Evolutionary conservation across 1,284 basidiomycete genomes (phyloP).

Genomic region (Serendipita sp.): DNA sequence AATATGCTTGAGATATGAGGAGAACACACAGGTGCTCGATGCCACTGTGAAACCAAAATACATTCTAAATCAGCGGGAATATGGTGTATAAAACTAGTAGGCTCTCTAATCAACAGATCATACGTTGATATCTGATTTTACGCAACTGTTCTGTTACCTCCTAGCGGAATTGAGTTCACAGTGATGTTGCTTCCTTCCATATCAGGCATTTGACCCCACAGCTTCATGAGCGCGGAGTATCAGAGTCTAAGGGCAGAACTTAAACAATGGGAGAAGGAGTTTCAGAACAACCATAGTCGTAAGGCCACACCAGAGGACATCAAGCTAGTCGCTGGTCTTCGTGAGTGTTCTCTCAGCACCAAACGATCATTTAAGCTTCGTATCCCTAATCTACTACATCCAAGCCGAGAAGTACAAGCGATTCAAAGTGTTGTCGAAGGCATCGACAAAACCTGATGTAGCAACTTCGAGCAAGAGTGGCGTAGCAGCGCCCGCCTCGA

Average conservation of each 20-base stretch:
- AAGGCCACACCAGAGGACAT: slow-evolving; percentile 69
- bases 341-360: slow-evolving; percentile 30
- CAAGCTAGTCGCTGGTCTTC: slow-evolving; percentile 49
- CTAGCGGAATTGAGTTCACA: too few species aligned
- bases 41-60: too few species aligned
- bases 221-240: slow-evolving; percentile 5
- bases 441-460: not conserved
- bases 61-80: too few species aligned
- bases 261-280: slow-evolving; percentile 71
- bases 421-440: slow-evolving; percentile 65
- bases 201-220: not conserved
- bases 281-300: slow-evolving; percentile 43
- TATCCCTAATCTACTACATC: slow-evolving; percentile 17
- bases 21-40: too few species aligned
- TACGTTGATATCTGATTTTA: too few species aligned
- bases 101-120: too few species aligned
- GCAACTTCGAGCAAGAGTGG: not conserved
- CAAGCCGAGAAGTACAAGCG: slow-evolving; percentile 68
- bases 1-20: too few species aligned
- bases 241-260: slow-evolving; percentile 53
- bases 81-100: too few species aligned
- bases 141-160: too few species aligned
- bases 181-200: not conserved
- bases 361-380: not conserved
- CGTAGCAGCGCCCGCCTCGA: slow-evolving; percentile 22